Conservation (phyloP, 352 stramenopile species). For the Pythium aquatile region DNA sequence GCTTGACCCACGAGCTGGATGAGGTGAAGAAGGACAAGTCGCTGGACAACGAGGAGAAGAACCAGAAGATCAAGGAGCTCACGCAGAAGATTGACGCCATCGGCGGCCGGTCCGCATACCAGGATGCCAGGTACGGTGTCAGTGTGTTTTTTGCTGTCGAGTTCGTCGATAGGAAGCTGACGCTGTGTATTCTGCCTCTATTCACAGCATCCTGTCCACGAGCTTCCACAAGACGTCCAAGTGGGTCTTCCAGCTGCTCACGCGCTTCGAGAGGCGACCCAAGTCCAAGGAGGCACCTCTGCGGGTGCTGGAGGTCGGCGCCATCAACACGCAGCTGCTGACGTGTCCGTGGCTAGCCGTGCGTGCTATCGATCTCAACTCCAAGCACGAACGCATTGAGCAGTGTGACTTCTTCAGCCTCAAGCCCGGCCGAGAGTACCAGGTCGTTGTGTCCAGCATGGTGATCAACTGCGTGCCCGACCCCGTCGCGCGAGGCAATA, state of each 20-base stretch:
- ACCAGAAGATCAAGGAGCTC: constrained; percentile 46
- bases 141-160: too few species aligned
- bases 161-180: neutral
- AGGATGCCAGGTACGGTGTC: constrained; percentile 70
- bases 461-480: constrained; percentile 95
- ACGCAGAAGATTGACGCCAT: constrained; percentile 80
- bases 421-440: constrained; percentile 62
- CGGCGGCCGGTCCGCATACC: constrained; percentile 91
- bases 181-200: neutral
- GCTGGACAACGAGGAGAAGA: constrained; percentile 28
- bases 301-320: constrained; percentile 84
- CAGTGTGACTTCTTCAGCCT: constrained; percentile 92
- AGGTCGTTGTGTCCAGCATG: constrained; percentile 94
- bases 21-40: constrained; percentile 44
- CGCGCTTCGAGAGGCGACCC: constrained; percentile 63
- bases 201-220: constrained; percentile 88
- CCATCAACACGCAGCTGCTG: constrained; percentile 97
- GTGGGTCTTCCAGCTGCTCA: constrained; percentile 93
- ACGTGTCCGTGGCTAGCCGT: constrained; percentile 91
- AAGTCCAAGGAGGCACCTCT: constrained; percentile 66
- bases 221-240: constrained; percentile 94
- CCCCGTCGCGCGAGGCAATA: constrained; percentile 69
- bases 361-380: constrained; percentile 95
- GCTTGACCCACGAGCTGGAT: constrained; percentile 70
- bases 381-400: constrained; percentile 88